These are phyloP conservation scores for Solanum rostratum DNA, from an alignment of 257 asterid genomes.

Conservation along the genomic window DNA sequence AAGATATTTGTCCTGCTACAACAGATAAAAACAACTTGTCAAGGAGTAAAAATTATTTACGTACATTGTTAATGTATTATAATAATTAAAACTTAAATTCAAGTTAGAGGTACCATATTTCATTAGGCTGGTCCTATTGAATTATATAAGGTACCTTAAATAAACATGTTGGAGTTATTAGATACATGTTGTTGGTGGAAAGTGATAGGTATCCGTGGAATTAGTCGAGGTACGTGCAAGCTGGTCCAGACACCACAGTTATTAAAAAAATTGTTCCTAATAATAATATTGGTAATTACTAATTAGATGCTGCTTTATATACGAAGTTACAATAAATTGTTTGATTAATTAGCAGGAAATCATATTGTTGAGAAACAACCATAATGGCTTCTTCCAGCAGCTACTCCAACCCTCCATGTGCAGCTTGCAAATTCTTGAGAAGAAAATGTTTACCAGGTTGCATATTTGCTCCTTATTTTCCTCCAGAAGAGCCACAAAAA, in stretches of 20 bases:
- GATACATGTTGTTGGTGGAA: too few relatives aligned
- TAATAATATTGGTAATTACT: too few relatives aligned
- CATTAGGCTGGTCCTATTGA: not conserved
- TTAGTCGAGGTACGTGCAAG: too few relatives aligned
- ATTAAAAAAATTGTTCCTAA: too few relatives aligned
- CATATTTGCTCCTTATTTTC: slow-evolving; percentile 55
- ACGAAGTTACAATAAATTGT: not conserved
- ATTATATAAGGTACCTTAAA: not conserved
- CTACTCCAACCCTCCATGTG: slow-evolving; percentile 69
- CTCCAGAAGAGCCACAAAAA: slow-evolving; percentile 71
- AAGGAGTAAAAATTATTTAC: too few relatives aligned
- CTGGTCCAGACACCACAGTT: too few relatives aligned
- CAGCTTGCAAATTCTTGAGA: slow-evolving; percentile 78
- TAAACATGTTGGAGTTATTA: too few relatives aligned
- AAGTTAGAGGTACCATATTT: not conserved
- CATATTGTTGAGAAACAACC: too few relatives aligned
- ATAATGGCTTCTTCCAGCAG: slow-evolving; percentile 1
- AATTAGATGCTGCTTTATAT: not conserved
- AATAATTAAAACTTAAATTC: not conserved
- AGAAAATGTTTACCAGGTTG: slow-evolving; percentile 62
- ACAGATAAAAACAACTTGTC: too few relatives aligned
- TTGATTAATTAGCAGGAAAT: not conserved
- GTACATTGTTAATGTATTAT: not conserved
- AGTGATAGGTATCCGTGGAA: too few relatives aligned
- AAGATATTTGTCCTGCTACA: too few relatives aligned